phyloP scores from a whole-genome alignment of 257 asterid species.

The Capsicum rhomboideum region DNA sequence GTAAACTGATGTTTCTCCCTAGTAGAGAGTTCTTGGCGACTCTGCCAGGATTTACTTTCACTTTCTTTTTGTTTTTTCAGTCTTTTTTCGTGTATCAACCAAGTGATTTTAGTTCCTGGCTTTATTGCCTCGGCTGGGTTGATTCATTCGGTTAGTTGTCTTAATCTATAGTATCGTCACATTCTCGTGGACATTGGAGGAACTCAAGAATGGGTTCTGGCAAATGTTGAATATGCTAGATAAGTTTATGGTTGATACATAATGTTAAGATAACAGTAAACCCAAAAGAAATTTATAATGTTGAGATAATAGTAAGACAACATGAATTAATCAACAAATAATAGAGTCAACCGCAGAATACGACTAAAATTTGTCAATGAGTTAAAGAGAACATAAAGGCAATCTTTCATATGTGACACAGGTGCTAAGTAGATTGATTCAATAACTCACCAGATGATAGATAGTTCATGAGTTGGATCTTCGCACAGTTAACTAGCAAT shows the following conservation, averaged over 20 bases:
- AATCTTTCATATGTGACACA: neutral
- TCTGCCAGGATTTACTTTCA: neutral
- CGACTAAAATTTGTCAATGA: neutral
- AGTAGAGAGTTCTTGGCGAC: neutral
- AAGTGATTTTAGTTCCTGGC: neutral
- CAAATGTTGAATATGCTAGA: neutral
- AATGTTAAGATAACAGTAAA: neutral
- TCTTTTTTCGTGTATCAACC: neutral
- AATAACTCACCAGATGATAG: no score
- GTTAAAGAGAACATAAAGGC: neutral
- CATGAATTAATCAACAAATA: neutral
- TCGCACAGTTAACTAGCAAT: no score
- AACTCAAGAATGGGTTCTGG: neutral
- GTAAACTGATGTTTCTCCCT: neutral
- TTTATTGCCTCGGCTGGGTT: neutral
- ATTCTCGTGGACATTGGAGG: neutral
- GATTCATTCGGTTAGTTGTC: neutral
- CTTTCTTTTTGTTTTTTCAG: neutral
- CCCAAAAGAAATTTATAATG: neutral
- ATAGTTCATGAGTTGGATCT: no score
- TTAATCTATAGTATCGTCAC: neutral
- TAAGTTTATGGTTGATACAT: neutral
- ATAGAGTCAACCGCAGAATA: neutral
- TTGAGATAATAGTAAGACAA: neutral
- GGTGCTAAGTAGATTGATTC: no score